Conservation (phyloP, 1,284 basidiomycete species). For the Rugosomyces carneus region DNA sequence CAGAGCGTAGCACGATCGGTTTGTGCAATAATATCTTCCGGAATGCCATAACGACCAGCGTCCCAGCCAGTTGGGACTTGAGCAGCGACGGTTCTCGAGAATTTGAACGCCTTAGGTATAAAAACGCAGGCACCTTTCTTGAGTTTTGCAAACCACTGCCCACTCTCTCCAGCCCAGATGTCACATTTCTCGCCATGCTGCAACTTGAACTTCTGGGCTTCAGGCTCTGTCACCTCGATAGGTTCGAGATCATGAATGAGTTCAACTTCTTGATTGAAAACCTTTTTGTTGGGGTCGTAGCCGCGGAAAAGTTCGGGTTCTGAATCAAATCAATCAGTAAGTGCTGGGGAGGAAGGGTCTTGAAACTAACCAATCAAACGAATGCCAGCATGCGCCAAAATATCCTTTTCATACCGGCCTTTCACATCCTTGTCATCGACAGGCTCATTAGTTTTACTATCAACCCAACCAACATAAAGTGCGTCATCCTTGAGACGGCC, state of each 20-base stretch:
- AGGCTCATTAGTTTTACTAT: slow-evolving; percentile 91
- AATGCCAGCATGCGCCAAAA: slow-evolving; percentile 89
- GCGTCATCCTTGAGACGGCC: slow-evolving; percentile 90
- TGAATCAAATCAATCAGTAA: slow-evolving; percentile 29
- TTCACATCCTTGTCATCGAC: slow-evolving; percentile 98
- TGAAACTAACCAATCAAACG: slow-evolving; percentile 77
- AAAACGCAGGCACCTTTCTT: slow-evolving; percentile 96
- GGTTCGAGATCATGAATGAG: slow-evolving; percentile 96
- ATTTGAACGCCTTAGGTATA: slow-evolving; percentile 93
- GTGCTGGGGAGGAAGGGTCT: slow-evolving; percentile 1
- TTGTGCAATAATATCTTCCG: slow-evolving; percentile 94
- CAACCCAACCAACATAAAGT: slow-evolving; percentile 97
- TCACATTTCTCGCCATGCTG: slow-evolving; percentile 98
- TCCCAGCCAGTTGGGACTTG: slow-evolving; percentile 98
- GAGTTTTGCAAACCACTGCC: slow-evolving; percentile 96
- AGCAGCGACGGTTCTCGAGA: slow-evolving; percentile 92
- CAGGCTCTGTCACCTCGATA: slow-evolving; percentile 86
- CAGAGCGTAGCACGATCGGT: slow-evolving; percentile 93
- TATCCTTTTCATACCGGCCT: slow-evolving; percentile 92
- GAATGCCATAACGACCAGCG: slow-evolving; percentile 94
- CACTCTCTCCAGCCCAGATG: slow-evolving; percentile 85
- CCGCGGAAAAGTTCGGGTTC: slow-evolving; percentile 97
- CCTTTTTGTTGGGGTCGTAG: slow-evolving; percentile 96
- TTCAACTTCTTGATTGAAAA: slow-evolving; percentile 96
- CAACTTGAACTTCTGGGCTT: slow-evolving; percentile 93